Base-by-base conservation (phyloP, 2,329 filamentous ascomycete genomes). In the Xylaria polymorpha region DNA sequence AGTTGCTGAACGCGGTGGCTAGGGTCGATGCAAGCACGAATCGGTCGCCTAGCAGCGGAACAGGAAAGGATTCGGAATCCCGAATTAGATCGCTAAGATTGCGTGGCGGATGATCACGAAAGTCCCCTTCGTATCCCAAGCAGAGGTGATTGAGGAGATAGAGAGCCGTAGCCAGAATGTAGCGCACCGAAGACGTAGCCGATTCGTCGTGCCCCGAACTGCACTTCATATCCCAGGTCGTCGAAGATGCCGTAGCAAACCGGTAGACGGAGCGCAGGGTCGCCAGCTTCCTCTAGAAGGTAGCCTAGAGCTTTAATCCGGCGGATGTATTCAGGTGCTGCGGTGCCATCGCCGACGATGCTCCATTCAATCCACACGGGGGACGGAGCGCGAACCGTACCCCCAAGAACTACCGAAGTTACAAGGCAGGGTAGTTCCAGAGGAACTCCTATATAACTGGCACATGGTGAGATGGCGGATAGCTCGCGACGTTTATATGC, bases 1-100 rank as follows among this genome's bases (percentile, higher is more conserved):
- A 71, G 39, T 61, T n/a, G 32, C 69, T 69, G 37, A 71, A 71
- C n/a, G 69, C 66, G 7, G 66, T 66, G 7, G 69, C 69, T 9
- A 71, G 56, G 2, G 44, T 37, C 22, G 64, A 68, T 4, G 69
- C 69, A n/a, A 71, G 69, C 1, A 61, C 32, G 20, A 71, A 71
- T 2, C 69, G 61, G 20, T 68, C 66, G 14, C 62, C 69, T 14
- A 71, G 53, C 1, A 68, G n/a, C 10, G 69, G 69, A n/a, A 68
- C 51, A 18, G 41, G 22, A 29, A 29, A 29, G 25, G 25, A 2
- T 29, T 29, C 25, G 4, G 25, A 46, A n/a, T 56, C 53, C 51
- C 61, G 29, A 14, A 64, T 64, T 12, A 64, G 44, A 9, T 64
- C 51, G 6, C 39, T 64, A 2, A 64, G 53, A 29, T 41, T n/a